These are phyloP conservation scores for Helianthus tuberosus DNA, from an alignment of 129 eudicot genomes.

Conservation along the genomic window DNA sequence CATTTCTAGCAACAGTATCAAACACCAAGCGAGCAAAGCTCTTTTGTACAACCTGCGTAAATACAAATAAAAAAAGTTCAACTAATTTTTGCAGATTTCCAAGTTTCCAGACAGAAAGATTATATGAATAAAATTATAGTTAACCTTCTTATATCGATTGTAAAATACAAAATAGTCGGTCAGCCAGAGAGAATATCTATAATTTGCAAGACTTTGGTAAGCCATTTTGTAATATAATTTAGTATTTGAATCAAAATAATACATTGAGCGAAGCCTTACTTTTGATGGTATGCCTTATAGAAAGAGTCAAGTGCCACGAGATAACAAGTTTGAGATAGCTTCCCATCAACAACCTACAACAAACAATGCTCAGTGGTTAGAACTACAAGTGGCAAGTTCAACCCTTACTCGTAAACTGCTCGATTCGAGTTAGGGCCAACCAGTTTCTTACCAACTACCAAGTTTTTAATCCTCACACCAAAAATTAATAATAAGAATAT, in stretches of 20 bases:
- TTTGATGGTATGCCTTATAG: slow-evolving; percentile 55
- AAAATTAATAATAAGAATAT: too few relatives aligned
- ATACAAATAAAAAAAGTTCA: slow-evolving; percentile 3
- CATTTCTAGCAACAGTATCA: slow-evolving; percentile 64
- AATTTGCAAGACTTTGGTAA: slow-evolving; percentile 4
- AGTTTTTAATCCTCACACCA: too few relatives aligned
- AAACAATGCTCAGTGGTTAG: slow-evolving; percentile 1
- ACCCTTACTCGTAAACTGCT: background rate
- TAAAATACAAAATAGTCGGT: slow-evolving; percentile 81
- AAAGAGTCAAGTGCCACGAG: slow-evolving; percentile 87
- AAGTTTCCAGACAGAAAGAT: background rate
- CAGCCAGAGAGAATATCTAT: slow-evolving; percentile 58
- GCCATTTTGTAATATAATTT: background rate
- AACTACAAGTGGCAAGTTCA: background rate
- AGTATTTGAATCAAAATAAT: background rate
- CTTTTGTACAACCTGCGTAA: slow-evolving; percentile 91
- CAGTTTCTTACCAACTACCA: too few relatives aligned
- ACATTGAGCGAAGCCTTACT: background rate
- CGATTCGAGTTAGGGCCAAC: too few relatives aligned
- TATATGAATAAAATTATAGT: background rate
- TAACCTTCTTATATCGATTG: slow-evolving; percentile 87
- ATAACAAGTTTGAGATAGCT: slow-evolving; percentile 93
- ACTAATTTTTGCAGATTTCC: background rate
- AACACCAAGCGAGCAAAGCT: slow-evolving; percentile 76
- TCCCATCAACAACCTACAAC: slow-evolving; percentile 86